phyloP scores from a whole-genome alignment of 2,329 filamentous ascomycete genomes.

The Phoma sp. region DNA sequence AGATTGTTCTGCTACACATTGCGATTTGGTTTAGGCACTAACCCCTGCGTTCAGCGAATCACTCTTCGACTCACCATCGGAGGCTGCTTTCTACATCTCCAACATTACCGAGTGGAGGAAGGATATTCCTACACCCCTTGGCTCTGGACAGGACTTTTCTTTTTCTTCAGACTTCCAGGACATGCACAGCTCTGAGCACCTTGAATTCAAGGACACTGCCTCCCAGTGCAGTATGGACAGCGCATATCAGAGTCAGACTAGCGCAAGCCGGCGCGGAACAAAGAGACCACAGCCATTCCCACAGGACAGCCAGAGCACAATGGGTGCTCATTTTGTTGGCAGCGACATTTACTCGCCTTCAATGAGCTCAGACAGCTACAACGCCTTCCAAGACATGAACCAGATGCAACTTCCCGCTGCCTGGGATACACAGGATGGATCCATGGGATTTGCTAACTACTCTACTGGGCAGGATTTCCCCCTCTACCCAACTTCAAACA shows the following conservation, averaged over 20 bases:
- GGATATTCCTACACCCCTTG: conserved; percentile 44
- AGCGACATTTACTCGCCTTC: conserved; percentile 46
- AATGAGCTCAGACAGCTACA: conserved; percentile 45
- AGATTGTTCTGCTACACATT: conserved; percentile 21
- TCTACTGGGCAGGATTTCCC: conserved; percentile 46
- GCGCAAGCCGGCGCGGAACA: conserved; percentile 43
- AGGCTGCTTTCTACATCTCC: conserved; percentile 44
- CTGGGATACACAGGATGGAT: conserved; percentile 40
- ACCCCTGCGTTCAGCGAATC: conserved; percentile 48
- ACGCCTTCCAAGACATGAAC: conserved; percentile 44
- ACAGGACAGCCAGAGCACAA: conserved; percentile 40
- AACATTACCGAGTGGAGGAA: conserved; percentile 53
- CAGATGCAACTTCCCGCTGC: conserved; percentile 42
- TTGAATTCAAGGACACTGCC: conserved; percentile 46
- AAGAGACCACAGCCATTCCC: conserved; percentile 34
- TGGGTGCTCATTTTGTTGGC: conserved; percentile 40
- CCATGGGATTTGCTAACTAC: conserved; percentile 47
- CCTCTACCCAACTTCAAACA: conserved; percentile 36
- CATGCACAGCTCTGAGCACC: conserved; percentile 43
- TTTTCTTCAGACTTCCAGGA: conserved; percentile 44
- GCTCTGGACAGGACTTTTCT: conserved; percentile 45
- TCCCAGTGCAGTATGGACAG: conserved; percentile 53
- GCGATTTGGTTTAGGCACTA: conserved; percentile 41
- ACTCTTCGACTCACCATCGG: conserved; percentile 46
- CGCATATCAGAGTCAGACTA: conserved; percentile 50